Evolutionary conservation across 371 early-diverging fungal genomes (phyloP), one percentile per base, ranked within the genome.

Genomic region (Encephalitozoon romaleae): DNA sequence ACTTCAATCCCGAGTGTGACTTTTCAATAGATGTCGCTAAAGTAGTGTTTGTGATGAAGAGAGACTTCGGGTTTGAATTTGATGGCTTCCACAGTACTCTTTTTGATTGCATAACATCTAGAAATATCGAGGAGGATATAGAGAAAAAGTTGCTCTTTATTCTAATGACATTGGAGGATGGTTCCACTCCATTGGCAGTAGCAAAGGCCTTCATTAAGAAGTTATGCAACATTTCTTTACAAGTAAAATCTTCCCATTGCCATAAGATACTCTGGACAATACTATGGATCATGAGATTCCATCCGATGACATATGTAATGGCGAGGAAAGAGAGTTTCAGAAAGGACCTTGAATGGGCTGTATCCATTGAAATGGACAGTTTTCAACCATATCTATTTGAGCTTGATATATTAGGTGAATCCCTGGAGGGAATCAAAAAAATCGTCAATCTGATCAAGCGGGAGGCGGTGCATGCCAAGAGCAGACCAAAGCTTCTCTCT

Each of bases 81-180:
- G 53, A 73, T 39, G 75, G 39, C 12, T 78, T 66, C 39, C 26
- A 66, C 28, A 23, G 15, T 11, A 30, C 11, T 4, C 32, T 78
- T 9, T 12, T 64, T 8, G 30, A 38, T 18, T 41, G 34, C 12
- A 49, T 78, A 4, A 41, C 30, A 5, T 25, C 39, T 5, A 53
- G 9, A 12, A 65, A 47, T 47, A 39, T 52, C 5, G 42, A 51
- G 15, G 2, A 59, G 11, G 18, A 28, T 21, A 59, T 28, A 25
- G 78, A 78, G 21, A 69, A 41, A 15, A 65, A 12, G 6, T 43
- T 78, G 67, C 9, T 78, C 4, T 73, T 78, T 41, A 11, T 78
- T 18, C 15, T 78, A 21, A n/a, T 54, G 49, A 23, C 9, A 8
- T 5, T 73, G 9, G 71, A 54, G 21, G 28, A 76, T 38, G 54